These are phyloP conservation scores for Saturnispora ahearnii DNA, from an alignment of 805 yeast species.

Conservation along the genomic window DNA sequence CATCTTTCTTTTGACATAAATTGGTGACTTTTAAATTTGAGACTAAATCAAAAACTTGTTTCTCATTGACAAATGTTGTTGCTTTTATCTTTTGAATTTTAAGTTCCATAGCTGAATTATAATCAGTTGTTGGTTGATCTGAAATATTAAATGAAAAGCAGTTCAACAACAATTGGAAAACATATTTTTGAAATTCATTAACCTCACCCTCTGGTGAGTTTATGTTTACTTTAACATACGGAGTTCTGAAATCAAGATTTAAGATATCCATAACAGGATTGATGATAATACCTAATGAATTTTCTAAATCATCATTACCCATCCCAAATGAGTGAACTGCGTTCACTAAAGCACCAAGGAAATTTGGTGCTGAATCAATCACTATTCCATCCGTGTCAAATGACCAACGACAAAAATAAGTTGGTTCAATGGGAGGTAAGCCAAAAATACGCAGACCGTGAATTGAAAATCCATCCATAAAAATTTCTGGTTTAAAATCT, in stretches of 20 bases:
- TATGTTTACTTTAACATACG: constrained; percentile 37
- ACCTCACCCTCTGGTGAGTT: constrained; percentile 22
- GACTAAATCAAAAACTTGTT: constrained; percentile 32
- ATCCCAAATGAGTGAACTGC: constrained; percentile 44
- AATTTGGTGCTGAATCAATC: constrained; percentile 41
- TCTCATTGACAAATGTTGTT: constrained; percentile 11
- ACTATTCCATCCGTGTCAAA: constrained; percentile 53
- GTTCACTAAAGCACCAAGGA: constrained; percentile 35
- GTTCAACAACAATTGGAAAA: constrained; percentile 28
- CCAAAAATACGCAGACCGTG: constrained; percentile 95
- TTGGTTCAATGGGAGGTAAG: constrained; percentile 77
- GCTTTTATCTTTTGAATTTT: constrained; percentile 40
- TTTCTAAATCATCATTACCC: constrained; percentile 69
- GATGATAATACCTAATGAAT: constrained; percentile 50
- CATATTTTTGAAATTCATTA: constrained; percentile 6
- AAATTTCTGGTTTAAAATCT: constrained; percentile 33
- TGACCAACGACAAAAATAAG: constrained; percentile 89
- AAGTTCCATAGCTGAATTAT: constrained; percentile 45
- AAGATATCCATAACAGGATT: constrained; percentile 62
- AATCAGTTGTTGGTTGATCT: constrained; percentile 64
- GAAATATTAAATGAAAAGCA: constrained; percentile 29
- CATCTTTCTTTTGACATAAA: constrained; percentile 46
- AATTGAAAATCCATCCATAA: constrained; percentile 50
- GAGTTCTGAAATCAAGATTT: constrained; percentile 47
- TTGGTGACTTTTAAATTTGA: constrained; percentile 56